Conservation (phyloP, 495 filamentous ascomycete genomes). For the Neurospora sp. region DNA sequence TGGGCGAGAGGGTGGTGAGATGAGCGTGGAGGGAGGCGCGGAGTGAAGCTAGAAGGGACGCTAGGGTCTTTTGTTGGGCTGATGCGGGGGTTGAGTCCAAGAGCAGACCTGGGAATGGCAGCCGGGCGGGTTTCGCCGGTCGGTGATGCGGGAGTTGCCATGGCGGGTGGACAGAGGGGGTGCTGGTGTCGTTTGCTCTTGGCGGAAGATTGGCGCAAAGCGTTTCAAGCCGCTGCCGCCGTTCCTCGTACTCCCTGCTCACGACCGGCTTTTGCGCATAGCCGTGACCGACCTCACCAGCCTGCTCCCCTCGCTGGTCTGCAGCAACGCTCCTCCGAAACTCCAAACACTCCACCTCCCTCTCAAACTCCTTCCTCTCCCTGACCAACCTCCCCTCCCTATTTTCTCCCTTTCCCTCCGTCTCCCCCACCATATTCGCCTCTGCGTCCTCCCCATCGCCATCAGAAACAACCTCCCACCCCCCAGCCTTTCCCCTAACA, state of each 20-base stretch:
- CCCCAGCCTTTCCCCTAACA: neutral
- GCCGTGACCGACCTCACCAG: too few species aligned
- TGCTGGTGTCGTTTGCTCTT: neutral
- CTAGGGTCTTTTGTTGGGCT: slow-evolving; percentile 12
- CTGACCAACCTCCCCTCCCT: neutral
- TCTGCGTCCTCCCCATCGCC: neutral
- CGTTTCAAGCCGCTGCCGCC: rapidly evolving
- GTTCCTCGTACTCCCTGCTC: neutral
- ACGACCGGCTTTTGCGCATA: neutral
- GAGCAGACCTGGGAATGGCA: slow-evolving; percentile 6
- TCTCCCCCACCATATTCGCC: neutral
- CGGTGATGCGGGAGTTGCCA: slow-evolving; percentile 12
- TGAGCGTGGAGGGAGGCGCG: neutral
- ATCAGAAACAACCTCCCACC: neutral
- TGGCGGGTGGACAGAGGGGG: neutral
- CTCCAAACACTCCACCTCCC: neutral
- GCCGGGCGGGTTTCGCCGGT: neutral
- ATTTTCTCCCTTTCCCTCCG: neutral
- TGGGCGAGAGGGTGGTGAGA: neutral
- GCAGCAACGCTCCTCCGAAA: neutral
- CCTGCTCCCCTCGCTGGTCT: neutral
- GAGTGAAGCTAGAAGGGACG: neutral
- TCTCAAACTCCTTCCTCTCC: neutral
- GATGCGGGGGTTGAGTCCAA: too few species aligned
- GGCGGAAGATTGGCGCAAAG: neutral